phyloP scores from a whole-genome alignment of 1,284 basidiomycete species.

The Puccinia triticina region DNA sequence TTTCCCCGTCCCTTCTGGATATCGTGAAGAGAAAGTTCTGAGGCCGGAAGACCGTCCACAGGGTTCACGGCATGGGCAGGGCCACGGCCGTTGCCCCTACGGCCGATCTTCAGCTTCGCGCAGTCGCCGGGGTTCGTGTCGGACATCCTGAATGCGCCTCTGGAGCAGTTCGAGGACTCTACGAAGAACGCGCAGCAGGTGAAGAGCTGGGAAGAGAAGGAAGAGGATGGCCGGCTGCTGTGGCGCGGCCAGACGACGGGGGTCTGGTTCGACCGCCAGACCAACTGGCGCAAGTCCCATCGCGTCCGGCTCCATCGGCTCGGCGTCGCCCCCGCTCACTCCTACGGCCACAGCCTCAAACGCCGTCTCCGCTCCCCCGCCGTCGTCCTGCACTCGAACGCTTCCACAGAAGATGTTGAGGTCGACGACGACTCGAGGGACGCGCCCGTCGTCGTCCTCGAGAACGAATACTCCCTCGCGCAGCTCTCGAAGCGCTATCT shows the following conservation, averaged over 20 bases:
- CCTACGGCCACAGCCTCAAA: conserved; percentile 9
- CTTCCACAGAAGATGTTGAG: conserved; percentile 23
- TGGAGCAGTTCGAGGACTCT: conserved; percentile 47
- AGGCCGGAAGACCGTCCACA: conserved; percentile 55
- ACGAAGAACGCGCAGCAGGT: conserved; percentile 51
- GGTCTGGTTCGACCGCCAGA: conserved; percentile 60
- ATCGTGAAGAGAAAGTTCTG: conserved; percentile 1
- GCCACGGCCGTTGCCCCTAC: conserved; percentile 20
- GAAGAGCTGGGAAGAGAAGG: conserved; percentile 59
- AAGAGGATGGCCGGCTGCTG: conserved; percentile 61
- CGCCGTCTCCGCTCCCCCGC: conserved; percentile 19
- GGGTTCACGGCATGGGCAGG: conserved; percentile 48
- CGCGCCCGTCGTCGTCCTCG: conserved; percentile 58
- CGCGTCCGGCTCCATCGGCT: conserved; percentile 60
- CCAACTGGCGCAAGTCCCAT: conserved; percentile 61
- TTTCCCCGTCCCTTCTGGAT: no score
- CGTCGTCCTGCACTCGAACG: background rate
- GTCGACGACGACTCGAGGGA: conserved; percentile 55
- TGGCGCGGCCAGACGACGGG: conserved; percentile 63
- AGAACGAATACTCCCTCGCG: conserved; percentile 54
- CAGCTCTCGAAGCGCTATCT: conserved; percentile 56
- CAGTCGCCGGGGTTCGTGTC: conserved; percentile 40
- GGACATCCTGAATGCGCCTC: conserved; percentile 36
- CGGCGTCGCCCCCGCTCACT: conserved; percentile 53
- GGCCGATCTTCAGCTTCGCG: conserved; percentile 49